phyloP scores from a whole-genome alignment of 495 filamentous ascomycete genomes.

The Usnea hakonensis region DNA sequence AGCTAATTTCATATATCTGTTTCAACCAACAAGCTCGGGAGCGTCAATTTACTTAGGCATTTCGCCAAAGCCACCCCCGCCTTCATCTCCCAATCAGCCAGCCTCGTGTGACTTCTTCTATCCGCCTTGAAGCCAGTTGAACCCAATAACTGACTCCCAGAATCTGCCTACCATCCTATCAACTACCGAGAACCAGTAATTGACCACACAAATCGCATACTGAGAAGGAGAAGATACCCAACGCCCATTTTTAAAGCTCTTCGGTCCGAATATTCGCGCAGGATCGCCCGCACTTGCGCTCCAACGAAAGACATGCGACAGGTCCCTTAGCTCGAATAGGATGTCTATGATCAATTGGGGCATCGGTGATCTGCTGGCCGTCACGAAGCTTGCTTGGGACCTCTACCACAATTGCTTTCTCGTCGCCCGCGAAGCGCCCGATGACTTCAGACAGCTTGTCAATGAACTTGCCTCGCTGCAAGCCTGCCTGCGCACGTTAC shows the following conservation, averaged over 20 bases:
- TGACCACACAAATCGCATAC: neutral
- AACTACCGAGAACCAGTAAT: too few species aligned
- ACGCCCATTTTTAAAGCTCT: neutral
- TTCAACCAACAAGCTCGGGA: neutral
- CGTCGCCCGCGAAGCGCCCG: conserved; percentile 31
- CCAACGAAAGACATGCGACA: neutral
- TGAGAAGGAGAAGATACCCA: neutral
- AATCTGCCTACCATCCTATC: neutral
- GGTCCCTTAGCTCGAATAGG: neutral
- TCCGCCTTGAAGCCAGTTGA: neutral
- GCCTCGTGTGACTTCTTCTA: neutral
- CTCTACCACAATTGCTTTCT: conserved; percentile 32
- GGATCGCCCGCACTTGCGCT: neutral
- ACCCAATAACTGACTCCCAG: neutral
- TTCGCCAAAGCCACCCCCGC: neutral
- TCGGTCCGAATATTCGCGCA: neutral
- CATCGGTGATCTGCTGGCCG: conserved; percentile 27
- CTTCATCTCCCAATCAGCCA: neutral
- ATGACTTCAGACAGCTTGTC: conserved; percentile 33
- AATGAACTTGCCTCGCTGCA: conserved; percentile 33
- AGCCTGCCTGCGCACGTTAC: conserved; percentile 27
- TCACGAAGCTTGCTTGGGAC: conserved; percentile 33
- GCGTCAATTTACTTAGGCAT: neutral
- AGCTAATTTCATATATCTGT: neutral
- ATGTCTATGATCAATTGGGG: conserved; percentile 23